Evolutionary conservation across 2,329 filamentous ascomycete species (phyloP), one percentile per base, ranked within the genome.

Genomic region (Alternaria sp.): DNA sequence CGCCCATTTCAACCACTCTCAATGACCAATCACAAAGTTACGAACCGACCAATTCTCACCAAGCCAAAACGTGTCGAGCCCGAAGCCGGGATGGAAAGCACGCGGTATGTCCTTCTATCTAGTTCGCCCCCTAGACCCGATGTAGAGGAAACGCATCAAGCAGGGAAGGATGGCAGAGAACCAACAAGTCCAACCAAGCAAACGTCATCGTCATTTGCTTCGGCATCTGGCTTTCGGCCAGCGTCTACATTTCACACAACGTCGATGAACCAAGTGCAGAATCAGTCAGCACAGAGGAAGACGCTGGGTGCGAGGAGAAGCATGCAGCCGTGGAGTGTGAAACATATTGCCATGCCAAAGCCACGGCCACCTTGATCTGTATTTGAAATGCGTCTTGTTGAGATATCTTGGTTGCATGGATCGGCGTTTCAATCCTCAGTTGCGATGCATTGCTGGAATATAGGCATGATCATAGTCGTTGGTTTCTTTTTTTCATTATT

Each of bases 261-360:
- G 3, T 80, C 79, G 5, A 76, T 82, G 69, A 72, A 56, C 18
- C 61, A 69, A 47, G 54, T 76, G 52, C 68, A 72, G 42, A 69
- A 54, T 42, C 67, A 70, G 11, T 53, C 66, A 51, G 71, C 68
- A 34, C 76, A 72, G 49, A 80, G 79, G 63, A 82, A 76, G 67
- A 85, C 83, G n/a, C 63, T 86, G 55, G 85, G 85, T 2, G 78
- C 84, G 60, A 78, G 81, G 59, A 75, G 82, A 54, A 82, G 79
- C 53, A 80, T 86, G 77, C 80, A 84, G 62, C 82, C 82, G 2
- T 86, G 84, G 84, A 79, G 71, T 54, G 76, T 77, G n/a, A 78
- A 78, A 54, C 66, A 72, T 49, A 70, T 43, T 47, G 62, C 67
- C n/a, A 71, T 69, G 62, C 75, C 76, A 11, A 72, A 73, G 51